Percentiles rank a stretch among this genome's conserved stretches.
Conservation (phyloP, 2,329 filamentous ascomycete genomes). For the Aureobasidium sp. region DNA sequence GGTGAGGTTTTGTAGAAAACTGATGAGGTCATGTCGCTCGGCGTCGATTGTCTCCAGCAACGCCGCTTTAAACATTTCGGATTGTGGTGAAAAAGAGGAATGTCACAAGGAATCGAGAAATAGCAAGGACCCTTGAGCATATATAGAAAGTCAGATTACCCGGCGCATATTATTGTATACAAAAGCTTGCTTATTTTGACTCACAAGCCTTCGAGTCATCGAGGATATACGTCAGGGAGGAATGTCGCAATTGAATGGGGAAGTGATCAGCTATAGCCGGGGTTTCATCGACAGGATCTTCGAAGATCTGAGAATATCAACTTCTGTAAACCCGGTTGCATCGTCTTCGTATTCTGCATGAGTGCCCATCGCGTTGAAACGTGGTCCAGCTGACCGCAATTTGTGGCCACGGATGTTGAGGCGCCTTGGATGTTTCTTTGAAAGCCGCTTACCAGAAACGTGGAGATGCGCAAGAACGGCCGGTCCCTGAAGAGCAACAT, state of each 20-base stretch:
- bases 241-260: neutral
- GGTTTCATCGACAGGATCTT: neutral
- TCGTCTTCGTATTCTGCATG: neutral
- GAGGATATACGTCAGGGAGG: neutral
- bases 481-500: neutral
- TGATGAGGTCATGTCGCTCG: slow-evolving; percentile 24
- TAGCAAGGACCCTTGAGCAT: neutral
- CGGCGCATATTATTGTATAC: neutral
- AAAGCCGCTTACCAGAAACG: neutral
- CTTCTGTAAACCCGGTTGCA: neutral
- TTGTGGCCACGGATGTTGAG: neutral
- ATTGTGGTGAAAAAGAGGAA: neutral
- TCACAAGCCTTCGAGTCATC: neutral
- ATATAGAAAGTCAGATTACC: neutral
- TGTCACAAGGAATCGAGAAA: neutral
- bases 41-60: slow-evolving; percentile 25
- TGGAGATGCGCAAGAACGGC: neutral
- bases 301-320: neutral
- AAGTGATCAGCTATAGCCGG: neutral
- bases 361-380: neutral
- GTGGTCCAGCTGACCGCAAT: neutral
- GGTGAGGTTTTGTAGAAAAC: slow-evolving; percentile 30
- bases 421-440: neutral
- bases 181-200: slow-evolving; percentile 12
- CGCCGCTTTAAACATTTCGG: slow-evolving; percentile 19